phyloP scores from a whole-genome alignment of 805 yeast genomes.

The Huiozyma sinensis region DNA sequence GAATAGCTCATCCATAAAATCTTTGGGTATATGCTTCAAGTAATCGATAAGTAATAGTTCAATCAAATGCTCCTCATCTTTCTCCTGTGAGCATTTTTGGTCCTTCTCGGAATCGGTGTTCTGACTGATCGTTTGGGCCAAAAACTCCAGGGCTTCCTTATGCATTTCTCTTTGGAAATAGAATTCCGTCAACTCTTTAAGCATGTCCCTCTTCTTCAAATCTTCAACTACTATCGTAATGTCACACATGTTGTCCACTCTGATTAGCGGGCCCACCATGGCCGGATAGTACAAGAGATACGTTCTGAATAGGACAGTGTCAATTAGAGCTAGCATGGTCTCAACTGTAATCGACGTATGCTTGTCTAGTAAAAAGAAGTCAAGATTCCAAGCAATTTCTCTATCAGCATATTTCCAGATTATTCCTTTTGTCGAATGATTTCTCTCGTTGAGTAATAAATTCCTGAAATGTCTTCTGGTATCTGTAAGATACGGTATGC shows the following conservation, averaged over 20 bases:
- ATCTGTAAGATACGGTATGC: conserved; percentile 36
- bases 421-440: conserved; percentile 4
- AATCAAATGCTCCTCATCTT: conserved; percentile 5
- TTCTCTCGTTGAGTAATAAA: conserved; percentile 9
- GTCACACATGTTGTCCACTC: conserved; percentile 69
- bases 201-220: conserved; percentile 38
- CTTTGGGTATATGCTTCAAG: conserved; percentile 42
- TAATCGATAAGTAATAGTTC: conserved; percentile 34
- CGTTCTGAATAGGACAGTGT: conserved; percentile 67
- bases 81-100: conserved; percentile 5
- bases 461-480: conserved; percentile 35
- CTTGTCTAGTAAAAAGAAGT: conserved; percentile 23
- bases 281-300: conserved; percentile 60
- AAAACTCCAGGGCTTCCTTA: conserved; percentile 52
- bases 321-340: conserved; percentile 41
- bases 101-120: background rate
- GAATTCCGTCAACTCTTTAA: conserved; percentile 67
- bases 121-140: conserved; percentile 25
- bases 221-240: conserved; percentile 47
- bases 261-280: conserved; percentile 70
- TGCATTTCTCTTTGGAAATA: conserved; percentile 56
- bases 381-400: conserved; percentile 14
- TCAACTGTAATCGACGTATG: conserved; percentile 28
- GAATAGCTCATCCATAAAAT: conserved; percentile 43
- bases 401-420: conserved; percentile 16